Base-by-base conservation (phyloP, 2,329 filamentous ascomycete genomes). In the Botrytis sinoallii region DNA sequence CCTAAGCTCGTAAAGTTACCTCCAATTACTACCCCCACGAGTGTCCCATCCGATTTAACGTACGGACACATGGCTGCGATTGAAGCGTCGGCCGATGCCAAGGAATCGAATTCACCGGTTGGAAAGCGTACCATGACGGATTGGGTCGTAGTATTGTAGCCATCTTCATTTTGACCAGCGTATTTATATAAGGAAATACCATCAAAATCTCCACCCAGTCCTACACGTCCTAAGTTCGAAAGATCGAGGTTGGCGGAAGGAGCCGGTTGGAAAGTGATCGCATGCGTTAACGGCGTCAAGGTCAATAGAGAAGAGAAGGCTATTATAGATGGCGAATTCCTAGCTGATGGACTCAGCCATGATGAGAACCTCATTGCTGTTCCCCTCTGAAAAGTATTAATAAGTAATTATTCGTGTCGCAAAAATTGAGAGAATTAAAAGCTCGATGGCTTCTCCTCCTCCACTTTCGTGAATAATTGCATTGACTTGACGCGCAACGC, bases 1-100 rank as follows among this genome's bases (percentile, higher is more conserved):
- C 91, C 93, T 75, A 99, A 84, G 82, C 93, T 97, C 46, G 96
- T 98, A 81, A 99, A 99, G 84, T 98, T 98, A 66, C 96, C 96
- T 73, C 93, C 96, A 25, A 99, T 88, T 66, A 98, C 88, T 42
- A 98, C 88, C 59, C 92, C 91, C n/a, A 88, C 86, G 73, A 91
- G 83, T 9, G 86, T 87, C 76, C 92, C 92, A 82, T 93, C 88
- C 73, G 87, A 86, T 78, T 87, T 84, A 70, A 90, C 86, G 79
- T 95, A 93, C 32, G 91, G 85, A 84, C 96, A 99, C 92, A 99
- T 96, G 76, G 93, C 88, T 80, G 91, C 88, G 80, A 99, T 97
- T 67, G 92, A 90, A 74, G 92, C 95, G 83, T 98, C 94, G 63
- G 94, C 91, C 59, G 89, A 87, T 71, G 91, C 89, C 67, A 98